phyloP scores from a whole-genome alignment of 768 basidiomycete species.

The Mrakia hoshinonis region DNA sequence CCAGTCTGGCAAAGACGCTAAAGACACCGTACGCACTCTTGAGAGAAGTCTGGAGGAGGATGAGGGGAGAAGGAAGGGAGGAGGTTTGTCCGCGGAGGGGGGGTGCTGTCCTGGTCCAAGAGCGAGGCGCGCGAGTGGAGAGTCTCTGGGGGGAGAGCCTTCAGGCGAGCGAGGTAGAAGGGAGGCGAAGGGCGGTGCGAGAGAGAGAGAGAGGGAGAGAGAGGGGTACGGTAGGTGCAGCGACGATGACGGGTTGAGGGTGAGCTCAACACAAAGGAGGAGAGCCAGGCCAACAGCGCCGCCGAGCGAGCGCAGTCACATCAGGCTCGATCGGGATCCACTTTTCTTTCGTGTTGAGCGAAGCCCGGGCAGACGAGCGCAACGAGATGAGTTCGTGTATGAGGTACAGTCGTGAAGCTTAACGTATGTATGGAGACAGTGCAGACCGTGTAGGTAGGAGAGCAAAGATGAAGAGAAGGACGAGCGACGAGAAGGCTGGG shows the following conservation, averaged over 20 bases:
- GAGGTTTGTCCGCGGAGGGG: neutral
- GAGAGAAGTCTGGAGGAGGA: neutral
- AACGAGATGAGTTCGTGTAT: too few relatives aligned
- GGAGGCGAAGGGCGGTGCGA: neutral
- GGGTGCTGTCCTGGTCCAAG: neutral
- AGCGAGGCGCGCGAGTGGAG: too few relatives aligned
- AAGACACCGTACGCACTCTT: neutral
- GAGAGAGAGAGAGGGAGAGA: neutral
- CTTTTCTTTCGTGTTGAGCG: too few relatives aligned
- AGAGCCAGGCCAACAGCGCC: neutral
- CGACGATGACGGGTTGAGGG: too few relatives aligned
- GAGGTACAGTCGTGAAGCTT: too few relatives aligned
- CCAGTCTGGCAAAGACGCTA: too few relatives aligned
- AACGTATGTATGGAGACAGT: too few relatives aligned
- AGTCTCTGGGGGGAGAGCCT: too few relatives aligned
- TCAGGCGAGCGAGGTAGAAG: neutral
- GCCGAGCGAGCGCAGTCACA: neutral
- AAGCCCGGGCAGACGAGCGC: too few relatives aligned
- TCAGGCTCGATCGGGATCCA: too few relatives aligned
- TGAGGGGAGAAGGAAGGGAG: neutral
- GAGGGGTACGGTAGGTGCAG: too few relatives aligned
- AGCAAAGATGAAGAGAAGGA: neutral
- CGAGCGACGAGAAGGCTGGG: too few relatives aligned
- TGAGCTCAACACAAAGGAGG: neutral
- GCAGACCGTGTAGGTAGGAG: neutral